Conservation (phyloP, 2,329 filamentous ascomycete genomes). For the Aspergillus quadrilineatus region DNA sequence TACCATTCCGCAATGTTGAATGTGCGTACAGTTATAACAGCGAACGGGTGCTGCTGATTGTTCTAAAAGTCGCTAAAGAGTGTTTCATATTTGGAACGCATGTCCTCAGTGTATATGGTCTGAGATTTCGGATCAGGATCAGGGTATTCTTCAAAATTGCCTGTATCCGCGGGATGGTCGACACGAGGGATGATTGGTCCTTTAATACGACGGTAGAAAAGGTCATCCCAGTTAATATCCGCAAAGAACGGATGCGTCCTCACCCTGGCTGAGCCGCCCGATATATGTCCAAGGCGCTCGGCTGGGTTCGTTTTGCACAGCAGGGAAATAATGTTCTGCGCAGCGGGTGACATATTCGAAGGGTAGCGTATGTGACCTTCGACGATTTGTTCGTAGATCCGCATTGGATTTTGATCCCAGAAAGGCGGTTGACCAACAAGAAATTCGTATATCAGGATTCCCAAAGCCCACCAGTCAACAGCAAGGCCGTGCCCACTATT, state of each 20-base stretch:
- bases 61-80: constrained; percentile 61
- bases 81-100: constrained; percentile 60
- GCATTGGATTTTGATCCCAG: constrained; percentile 69
- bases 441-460: constrained; percentile 67
- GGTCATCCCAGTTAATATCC: constrained; percentile 61
- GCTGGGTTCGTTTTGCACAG: constrained; percentile 64
- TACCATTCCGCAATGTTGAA: neutral
- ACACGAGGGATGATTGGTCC: constrained; percentile 64
- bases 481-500: constrained; percentile 65
- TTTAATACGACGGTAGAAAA: constrained; percentile 59
- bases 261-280: constrained; percentile 59
- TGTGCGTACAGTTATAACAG: neutral
- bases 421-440: constrained; percentile 67
- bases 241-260: constrained; percentile 64
- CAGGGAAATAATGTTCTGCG: constrained; percentile 60
- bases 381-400: constrained; percentile 68
- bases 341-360: constrained; percentile 57
- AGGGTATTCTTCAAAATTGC: constrained; percentile 67
- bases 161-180: constrained; percentile 58
- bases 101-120: constrained; percentile 59
- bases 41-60: neutral
- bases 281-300: constrained; percentile 63
- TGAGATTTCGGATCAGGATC: constrained; percentile 51
- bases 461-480: constrained; percentile 69
- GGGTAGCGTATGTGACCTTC: constrained; percentile 63